Base-by-base conservation (phyloP, 2,329 filamentous ascomycete genomes). In the Trichoderma sp. region DNA sequence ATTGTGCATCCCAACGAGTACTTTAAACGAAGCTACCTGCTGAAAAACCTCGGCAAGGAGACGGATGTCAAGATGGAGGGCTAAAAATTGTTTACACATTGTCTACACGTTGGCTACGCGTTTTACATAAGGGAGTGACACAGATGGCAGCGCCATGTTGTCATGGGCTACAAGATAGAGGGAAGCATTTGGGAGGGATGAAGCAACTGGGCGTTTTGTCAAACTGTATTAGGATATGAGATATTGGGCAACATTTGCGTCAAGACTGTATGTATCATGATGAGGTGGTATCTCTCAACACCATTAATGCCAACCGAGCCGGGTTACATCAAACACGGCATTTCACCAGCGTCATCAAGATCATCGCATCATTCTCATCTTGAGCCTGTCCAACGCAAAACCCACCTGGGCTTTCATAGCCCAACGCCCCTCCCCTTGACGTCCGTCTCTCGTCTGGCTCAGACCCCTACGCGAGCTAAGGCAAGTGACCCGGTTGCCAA, bases 1-100 rank as follows among this genome's bases (percentile, higher is more conserved):
- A 97, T 99, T 79, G 91, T 97, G 26, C 96, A 99, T 82, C 96
- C 96, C 12, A 99, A 99, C 80, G 95, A 95, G 75, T 99, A 98
- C 82, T 99, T 98, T 82, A 98, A 97, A 86, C 88, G 95, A 70
- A 97, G 94, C 80, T 98, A 94, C 81, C 78, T 97, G 76, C 84
- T 99, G 73, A 97, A 94, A 85, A 93, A 96, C 79, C 81, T 97
- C 30, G 90, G 82, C 65, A 89, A 82, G 26, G 83, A 83, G 72
- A 82, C 84, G 20, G 87, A 90, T 73, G 81, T 87, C 36, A 87
- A 87, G 81, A 90, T 91, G 87, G 86, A 86, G 72, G 84, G 62
- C 17, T 72, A 58, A 58, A 36, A 15, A 43, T 43, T n/a, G 3
- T n/a, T 17, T n/a, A 9, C 39, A 15, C 23, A 39, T 13, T 34